Percentiles rank a stretch among this genome's conserved stretches.
phyloP scores from a whole-genome alignment of 768 basidiomycete species.

The Serendipita sp. region DNA sequence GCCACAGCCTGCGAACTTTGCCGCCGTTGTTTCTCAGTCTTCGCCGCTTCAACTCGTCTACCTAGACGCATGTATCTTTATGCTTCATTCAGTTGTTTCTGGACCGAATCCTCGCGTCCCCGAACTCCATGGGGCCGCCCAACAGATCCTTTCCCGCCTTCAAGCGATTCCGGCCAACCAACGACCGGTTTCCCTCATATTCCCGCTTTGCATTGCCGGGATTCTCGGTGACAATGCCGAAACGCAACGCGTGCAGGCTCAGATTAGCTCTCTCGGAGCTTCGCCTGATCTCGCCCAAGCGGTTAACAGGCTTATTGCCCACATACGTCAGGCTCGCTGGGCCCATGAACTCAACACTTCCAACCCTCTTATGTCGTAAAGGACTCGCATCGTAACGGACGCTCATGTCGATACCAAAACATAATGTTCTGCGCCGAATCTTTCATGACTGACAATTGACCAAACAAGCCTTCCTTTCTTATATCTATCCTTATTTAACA shows the following conservation, averaged over 20 bases:
- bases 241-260: background rate
- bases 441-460: too few relatives aligned
- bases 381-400: too few relatives aligned
- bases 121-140: background rate
- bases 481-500: too few relatives aligned
- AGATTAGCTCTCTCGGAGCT: background rate
- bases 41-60: background rate
- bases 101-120: conserved; percentile 1
- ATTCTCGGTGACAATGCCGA: background rate
- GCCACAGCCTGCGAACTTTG: background rate
- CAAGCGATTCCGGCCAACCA: background rate
- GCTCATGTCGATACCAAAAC: too few relatives aligned
- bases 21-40: background rate
- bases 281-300: background rate
- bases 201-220: background rate
- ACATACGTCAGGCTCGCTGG: background rate
- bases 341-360: background rate
- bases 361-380: conserved; percentile 1
- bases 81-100: background rate
- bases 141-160: background rate
- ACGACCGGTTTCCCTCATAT: background rate
- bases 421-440: too few relatives aligned
- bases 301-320: background rate
- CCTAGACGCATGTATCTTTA: background rate
- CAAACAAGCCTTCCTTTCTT: too few relatives aligned